These are phyloP conservation scores for Acacia pycnantha DNA, from an alignment of 331 rosid genomes.

Conservation along the genomic window DNA sequence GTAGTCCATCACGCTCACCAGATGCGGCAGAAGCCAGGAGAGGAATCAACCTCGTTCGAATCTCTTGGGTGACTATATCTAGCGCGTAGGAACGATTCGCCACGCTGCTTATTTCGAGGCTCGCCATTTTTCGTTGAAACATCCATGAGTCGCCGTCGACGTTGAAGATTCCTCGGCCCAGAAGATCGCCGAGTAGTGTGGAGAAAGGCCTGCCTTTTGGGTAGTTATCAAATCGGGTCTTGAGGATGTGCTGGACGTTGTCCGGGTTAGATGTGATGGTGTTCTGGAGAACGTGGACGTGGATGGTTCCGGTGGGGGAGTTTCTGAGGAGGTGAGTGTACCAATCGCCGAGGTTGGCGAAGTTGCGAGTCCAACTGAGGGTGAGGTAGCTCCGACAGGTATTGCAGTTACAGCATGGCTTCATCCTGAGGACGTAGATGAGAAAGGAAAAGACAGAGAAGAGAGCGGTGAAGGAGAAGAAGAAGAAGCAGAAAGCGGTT, in stretches of 20 bases:
- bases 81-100: conserved; percentile 63
- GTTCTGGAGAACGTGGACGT: conserved; percentile 67
- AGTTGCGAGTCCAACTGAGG: conserved; percentile 41
- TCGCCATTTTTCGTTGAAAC: conserved; percentile 84
- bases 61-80: conserved; percentile 47
- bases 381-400: conserved; percentile 50
- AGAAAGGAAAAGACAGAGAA: conserved; percentile 63
- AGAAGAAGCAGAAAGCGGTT: conserved; percentile 34
- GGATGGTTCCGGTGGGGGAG: conserved; percentile 59
- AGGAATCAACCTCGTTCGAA: conserved; percentile 53
- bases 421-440: conserved; percentile 53
- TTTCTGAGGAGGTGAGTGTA: conserved; percentile 62
- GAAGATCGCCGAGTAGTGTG: conserved; percentile 68
- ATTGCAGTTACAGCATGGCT: conserved; percentile 76
- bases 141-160: conserved; percentile 73
- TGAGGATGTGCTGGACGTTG: conserved; percentile 75
- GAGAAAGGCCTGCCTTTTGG: conserved; percentile 83
- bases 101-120: conserved; percentile 66
- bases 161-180: conserved; percentile 85
- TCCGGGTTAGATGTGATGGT: conserved; percentile 63
- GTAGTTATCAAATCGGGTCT: conserved; percentile 71
- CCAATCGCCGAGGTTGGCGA: conserved; percentile 68
- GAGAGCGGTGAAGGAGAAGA: conserved; percentile 61
- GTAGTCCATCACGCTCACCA: not conserved
- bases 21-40: conserved; percentile 17